Evolutionary conservation across 257 asterid species (phyloP).

Genomic region (Ophiorrhiza pumila): DNA sequence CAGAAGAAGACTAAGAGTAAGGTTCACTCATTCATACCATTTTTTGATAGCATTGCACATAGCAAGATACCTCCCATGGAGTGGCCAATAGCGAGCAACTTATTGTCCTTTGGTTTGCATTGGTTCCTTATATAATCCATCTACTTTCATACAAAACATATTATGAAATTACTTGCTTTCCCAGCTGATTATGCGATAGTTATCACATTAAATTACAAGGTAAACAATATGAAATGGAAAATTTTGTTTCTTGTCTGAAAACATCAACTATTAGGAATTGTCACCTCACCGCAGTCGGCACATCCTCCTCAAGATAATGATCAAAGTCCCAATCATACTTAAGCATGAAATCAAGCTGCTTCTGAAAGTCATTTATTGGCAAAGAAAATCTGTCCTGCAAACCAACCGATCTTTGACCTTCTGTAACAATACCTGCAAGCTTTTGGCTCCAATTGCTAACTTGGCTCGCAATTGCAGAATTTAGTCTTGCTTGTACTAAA

Average conservation of each 20-base stretch:
- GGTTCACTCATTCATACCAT: constrained; percentile 11
- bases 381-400: constrained; percentile 12
- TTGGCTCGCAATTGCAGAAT: constrained; percentile 17
- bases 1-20: not conserved
- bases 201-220: not conserved
- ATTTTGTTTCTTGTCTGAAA: not conserved
- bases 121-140: constrained; percentile 25
- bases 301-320: constrained; percentile 31
- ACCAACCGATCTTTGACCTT: constrained; percentile 13
- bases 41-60: constrained; percentile 28
- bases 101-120: constrained; percentile 18
- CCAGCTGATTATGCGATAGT: not conserved
- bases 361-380: constrained; percentile 15
- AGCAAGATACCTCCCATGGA: constrained; percentile 37
- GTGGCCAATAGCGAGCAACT: constrained; percentile 34
- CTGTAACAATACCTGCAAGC: constrained; percentile 10
- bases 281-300: constrained; percentile 37
- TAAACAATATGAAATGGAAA: not conserved
- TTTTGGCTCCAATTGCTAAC: constrained; percentile 13
- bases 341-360: constrained; percentile 16
- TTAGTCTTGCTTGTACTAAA: constrained; percentile 3
- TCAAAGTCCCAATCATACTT: constrained; percentile 33
- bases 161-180: not conserved
- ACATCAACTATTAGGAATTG: constrained; percentile 9
- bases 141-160: constrained; percentile 3